Conservation (phyloP, 1,139 yeast species). For the Hemisphaericaspora xylofermentans region DNA sequence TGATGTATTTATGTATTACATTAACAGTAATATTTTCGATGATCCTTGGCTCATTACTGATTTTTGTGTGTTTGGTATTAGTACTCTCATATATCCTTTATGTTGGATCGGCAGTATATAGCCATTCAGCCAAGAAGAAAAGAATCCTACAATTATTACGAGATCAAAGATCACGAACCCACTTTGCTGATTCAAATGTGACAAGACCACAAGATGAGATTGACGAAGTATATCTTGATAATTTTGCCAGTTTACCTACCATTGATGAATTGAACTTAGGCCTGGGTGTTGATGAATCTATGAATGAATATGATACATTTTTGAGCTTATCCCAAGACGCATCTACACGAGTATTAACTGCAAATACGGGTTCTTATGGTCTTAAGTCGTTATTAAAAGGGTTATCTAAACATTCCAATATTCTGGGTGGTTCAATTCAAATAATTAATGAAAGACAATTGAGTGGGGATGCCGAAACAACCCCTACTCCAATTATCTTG, state of each 20-base stretch:
- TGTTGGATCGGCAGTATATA: constrained; percentile 44
- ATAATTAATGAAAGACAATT: constrained; percentile 18
- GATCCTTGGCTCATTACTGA: constrained; percentile 43
- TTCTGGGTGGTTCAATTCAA: constrained; percentile 9
- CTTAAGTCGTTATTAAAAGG: constrained; percentile 34
- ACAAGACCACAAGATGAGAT: constrained; percentile 17
- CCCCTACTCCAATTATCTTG: not conserved
- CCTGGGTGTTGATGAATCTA: constrained; percentile 18
- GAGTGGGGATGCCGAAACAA: constrained; percentile 8
- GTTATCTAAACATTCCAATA: constrained; percentile 28
- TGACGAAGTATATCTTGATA: constrained; percentile 25
- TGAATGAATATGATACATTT: constrained; percentile 20
- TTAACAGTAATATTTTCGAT: constrained; percentile 41
- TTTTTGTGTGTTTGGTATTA: constrained; percentile 48
- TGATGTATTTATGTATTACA: constrained; percentile 51
- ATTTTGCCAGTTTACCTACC: constrained; percentile 29
- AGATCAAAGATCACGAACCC: constrained; percentile 32
- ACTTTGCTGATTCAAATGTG: constrained; percentile 15
- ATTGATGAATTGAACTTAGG: constrained; percentile 29
- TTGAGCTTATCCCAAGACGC: constrained; percentile 14
- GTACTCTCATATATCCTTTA: constrained; percentile 52
- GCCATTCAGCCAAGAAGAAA: constrained; percentile 27
- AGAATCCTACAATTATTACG: constrained; percentile 20
- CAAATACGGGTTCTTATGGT: constrained; percentile 32
- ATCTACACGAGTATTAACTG: constrained; percentile 11